These are phyloP conservation scores for Allomyces javanicus DNA, from an alignment of 192 early-diverging fungal genomes.

Conservation along the genomic window DNA sequence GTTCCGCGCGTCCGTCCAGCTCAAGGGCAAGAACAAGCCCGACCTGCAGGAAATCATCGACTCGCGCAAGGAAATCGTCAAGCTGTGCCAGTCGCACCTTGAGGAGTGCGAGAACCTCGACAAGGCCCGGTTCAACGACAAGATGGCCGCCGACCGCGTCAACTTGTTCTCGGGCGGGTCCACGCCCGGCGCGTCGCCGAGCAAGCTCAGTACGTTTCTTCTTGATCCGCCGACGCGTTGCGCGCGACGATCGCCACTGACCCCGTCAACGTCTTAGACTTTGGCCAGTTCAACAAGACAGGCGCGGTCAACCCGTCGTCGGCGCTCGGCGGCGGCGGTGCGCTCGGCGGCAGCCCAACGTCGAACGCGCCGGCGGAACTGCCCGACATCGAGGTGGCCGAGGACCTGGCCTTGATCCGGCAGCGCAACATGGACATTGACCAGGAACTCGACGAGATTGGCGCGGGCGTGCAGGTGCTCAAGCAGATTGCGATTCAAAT, in stretches of 20 bases:
- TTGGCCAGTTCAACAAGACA: background rate
- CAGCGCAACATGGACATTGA: constrained; percentile 34
- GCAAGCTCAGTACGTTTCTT: constrained; percentile 4
- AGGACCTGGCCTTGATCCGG: constrained; percentile 31
- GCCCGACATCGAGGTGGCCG: constrained; percentile 42
- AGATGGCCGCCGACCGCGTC: constrained; percentile 14
- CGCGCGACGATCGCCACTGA: background rate
- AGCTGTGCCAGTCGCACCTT: constrained; percentile 27
- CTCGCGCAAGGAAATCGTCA: constrained; percentile 27
- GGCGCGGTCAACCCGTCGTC: background rate
- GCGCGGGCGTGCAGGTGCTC: constrained; percentile 22
- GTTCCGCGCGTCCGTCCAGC: background rate
- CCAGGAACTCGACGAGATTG: constrained; percentile 28
- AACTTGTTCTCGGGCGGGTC: constrained; percentile 14
- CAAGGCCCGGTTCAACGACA: constrained; percentile 28
- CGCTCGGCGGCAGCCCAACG: background rate
- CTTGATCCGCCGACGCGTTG: too few species aligned
- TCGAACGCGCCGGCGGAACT: constrained; percentile 10
- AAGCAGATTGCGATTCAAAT: constrained; percentile 34
- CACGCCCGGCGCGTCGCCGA: constrained; percentile 9
- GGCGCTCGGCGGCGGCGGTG: background rate
- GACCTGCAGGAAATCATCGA: constrained; percentile 12
- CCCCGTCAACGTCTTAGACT: background rate
- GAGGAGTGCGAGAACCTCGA: constrained; percentile 40
- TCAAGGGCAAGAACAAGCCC: background rate